Evolutionary conservation across 371 early-diverging fungal genomes (phyloP), one percentile per base, ranked within the genome.

Genomic region (Rhizopus microsporus): DNA sequence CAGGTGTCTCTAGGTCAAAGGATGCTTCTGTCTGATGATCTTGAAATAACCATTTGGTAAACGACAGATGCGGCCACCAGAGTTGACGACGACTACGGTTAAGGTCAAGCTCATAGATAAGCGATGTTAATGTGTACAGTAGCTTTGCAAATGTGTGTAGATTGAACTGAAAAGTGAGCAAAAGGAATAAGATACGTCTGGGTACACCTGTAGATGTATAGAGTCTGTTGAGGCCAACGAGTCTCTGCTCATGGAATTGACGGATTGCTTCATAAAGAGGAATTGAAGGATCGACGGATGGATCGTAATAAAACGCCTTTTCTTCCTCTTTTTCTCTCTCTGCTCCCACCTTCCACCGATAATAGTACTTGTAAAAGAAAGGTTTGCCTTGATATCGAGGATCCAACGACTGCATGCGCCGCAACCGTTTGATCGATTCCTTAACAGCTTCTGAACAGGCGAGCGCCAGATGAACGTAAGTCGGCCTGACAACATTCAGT

Each of bases 161-260:
- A 39, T 75, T 71, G 49, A 69, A 78, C 30, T 78, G 78, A 55
- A 75, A 78, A 13, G 68, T 63, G 13, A 75, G 49, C 5, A 78
- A 33, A 30, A 78, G 15, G 33, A 78, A 73, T 17, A 78, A 48
- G n/a, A 73, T 67, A 3, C 78, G 66, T 10, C 70, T 57, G 5
- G 78, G 78, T 0, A 60, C 54, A 10, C 69, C 67, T 10, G 58
- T 40, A 31, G 59, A 54, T 4, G 60, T 62, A 16, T 62, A 73
- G 0, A 78, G 57, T 9, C 50, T 57, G 3, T 71, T 56, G 3
- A 78, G 61, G 6, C 75, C 75, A 0, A 48, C 17, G 4, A 78
- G 50, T 7, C 78, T 69, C 37, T 65, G 65, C 7, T 60, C 39
- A 15, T 75, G 72, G 35, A 75, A 78, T 8, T 55, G 38, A 5